Evolutionary conservation across 1,284 basidiomycete genomes (phyloP).

Genomic region (Cystobasidiaceae sp.): DNA sequence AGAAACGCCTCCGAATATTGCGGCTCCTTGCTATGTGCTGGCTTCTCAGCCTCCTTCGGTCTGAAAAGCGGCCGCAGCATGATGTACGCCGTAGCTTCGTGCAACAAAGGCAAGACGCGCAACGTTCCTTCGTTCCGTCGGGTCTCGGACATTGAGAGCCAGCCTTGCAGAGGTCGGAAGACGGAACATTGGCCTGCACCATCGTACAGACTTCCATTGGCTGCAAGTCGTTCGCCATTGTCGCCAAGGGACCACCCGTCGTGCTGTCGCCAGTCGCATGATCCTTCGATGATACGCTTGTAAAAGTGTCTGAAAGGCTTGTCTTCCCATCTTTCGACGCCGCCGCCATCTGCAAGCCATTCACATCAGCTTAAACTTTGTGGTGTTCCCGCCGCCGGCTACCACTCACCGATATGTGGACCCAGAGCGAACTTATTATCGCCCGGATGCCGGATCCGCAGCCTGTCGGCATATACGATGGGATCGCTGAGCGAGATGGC

Average conservation of each 20-base stretch:
- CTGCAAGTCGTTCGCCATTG: constrained; percentile 55
- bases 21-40: no score
- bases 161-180: constrained; percentile 71
- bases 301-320: constrained; percentile 58
- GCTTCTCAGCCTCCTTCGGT: constrained; percentile 37
- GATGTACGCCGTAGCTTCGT: constrained; percentile 67
- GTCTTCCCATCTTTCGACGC: constrained; percentile 65
- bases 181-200: constrained; percentile 58
- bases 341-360: no score
- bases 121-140: constrained; percentile 67
- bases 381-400: no score
- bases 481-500: no score
- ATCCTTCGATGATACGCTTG: constrained; percentile 56
- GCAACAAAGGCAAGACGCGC: constrained; percentile 66
- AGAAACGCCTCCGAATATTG: no score
- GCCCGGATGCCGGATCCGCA: constrained; percentile 68
- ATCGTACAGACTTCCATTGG: constrained; percentile 57
- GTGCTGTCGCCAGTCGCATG: constrained; percentile 54
- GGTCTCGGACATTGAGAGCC: constrained; percentile 58
- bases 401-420: constrained; percentile 69
- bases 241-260: constrained; percentile 58
- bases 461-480: constrained; percentile 67
- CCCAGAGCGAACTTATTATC: constrained; percentile 65
- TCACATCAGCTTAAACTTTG: no score
- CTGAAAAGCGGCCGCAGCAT: constrained; percentile 72